A percentile compares a stretch with the other conserved stretches of the same genome.
These are phyloP conservation scores for Avena atlantica DNA, from an alignment of 176 grass and related monocot genomes.

Conservation along the genomic window DNA sequence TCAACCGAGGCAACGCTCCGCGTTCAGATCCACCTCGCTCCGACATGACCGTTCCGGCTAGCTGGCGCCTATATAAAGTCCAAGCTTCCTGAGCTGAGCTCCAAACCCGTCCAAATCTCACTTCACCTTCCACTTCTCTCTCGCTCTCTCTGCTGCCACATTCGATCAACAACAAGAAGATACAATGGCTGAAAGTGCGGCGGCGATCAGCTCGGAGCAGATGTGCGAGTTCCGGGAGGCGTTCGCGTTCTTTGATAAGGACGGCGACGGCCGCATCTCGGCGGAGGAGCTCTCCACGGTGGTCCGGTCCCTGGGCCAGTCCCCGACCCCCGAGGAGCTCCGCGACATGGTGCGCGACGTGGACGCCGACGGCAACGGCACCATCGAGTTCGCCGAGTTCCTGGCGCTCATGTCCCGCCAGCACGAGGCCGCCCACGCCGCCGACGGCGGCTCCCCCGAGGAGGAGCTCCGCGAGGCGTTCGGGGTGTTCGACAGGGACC, in stretches of 20 bases:
- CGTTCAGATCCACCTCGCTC: conserved; percentile 11
- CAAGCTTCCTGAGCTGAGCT: neutral
- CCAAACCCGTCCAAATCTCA: neutral
- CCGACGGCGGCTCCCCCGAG: conserved; percentile 19
- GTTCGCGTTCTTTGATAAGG: conserved; percentile 88
- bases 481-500: conserved; percentile 96
- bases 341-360: conserved; percentile 80
- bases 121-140: neutral
- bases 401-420: conserved; percentile 59
- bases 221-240: conserved; percentile 76
- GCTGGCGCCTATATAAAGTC: neutral
- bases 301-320: conserved; percentile 75
- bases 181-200: neutral
- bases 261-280: conserved; percentile 95
- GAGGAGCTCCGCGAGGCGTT: conserved; percentile 92
- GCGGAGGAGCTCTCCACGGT: conserved; percentile 70
- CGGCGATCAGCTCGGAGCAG: conserved; percentile 45
- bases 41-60: neutral
- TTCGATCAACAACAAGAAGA: neutral
- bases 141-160: neutral
- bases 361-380: conserved; percentile 80
- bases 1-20: neutral
- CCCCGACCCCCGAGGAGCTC: conserved; percentile 58
- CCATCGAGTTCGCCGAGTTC: conserved; percentile 88
- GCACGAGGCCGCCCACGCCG: conserved; percentile 18